Evolutionary conservation across 1,139 yeast genomes (phyloP).

Genomic region (Eremothecium gossypii): DNA sequence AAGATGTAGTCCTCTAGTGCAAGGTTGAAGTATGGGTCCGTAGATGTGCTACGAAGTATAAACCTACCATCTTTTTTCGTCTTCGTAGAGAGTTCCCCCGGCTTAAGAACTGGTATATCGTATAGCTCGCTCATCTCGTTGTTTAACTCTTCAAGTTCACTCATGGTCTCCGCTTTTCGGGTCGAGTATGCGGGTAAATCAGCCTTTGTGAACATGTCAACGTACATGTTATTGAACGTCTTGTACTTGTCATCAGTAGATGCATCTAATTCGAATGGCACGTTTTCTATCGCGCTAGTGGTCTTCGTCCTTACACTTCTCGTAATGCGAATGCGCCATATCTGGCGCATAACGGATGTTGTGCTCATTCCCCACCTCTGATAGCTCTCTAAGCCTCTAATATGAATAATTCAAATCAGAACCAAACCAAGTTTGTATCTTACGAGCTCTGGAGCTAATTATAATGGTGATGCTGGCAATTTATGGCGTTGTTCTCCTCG

Average conservation of each 20-base stretch:
- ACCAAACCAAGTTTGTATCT: too few species aligned
- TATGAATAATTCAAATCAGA: too few species aligned
- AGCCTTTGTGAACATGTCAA: conserved; percentile 18
- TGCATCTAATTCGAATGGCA: conserved; percentile 18
- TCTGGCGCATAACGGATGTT: too few species aligned
- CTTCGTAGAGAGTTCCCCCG: conserved; percentile 12
- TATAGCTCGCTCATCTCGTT: conserved; percentile 16
- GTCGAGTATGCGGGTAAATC: neutral
- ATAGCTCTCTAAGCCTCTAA: too few species aligned
- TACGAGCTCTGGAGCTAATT: too few species aligned
- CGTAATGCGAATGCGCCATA: too few species aligned
- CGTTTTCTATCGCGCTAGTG: neutral
- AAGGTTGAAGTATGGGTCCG: conserved; percentile 65
- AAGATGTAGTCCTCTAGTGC: conserved; percentile 79
- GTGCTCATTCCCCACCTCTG: neutral
- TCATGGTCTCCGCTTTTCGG: neutral
- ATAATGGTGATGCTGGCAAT: too few species aligned
- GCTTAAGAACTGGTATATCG: conserved; percentile 10
- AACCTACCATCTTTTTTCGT: conserved; percentile 20
- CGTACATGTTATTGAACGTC: conserved; percentile 24
- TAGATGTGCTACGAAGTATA: conserved; percentile 27
- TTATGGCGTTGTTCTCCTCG: too few species aligned
- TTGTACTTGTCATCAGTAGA: conserved; percentile 18
- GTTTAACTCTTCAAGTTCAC: conserved; percentile 22
- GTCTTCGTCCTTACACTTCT: too few species aligned